A percentile compares a stretch with the other conserved stretches of the same genome.
Evolutionary conservation across 1,284 basidiomycete species (phyloP).

Genomic region (Ganoderma meredithae): DNA sequence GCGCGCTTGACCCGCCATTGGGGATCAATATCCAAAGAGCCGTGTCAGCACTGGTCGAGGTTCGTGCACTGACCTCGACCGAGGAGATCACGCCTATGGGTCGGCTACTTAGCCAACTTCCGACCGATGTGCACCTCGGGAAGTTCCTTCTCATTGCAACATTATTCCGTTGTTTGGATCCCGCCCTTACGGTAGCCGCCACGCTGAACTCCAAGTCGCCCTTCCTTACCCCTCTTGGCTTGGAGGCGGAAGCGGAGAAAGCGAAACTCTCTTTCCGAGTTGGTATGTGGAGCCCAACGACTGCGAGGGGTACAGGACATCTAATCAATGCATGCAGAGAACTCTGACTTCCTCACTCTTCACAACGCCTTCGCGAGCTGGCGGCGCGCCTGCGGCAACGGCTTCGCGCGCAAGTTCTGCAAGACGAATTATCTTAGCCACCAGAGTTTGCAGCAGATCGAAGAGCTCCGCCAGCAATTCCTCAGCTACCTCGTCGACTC

Average conservation of each 20-base stretch:
- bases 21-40: constrained; percentile 92
- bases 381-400: constrained; percentile 80
- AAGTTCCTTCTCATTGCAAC: constrained; percentile 93
- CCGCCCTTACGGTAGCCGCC: constrained; percentile 95
- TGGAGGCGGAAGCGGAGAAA: constrained; percentile 87
- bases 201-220: constrained; percentile 94
- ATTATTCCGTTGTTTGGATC: constrained; percentile 91
- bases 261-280: constrained; percentile 85
- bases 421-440: constrained; percentile 87
- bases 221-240: constrained; percentile 89
- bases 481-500: constrained; percentile 90
- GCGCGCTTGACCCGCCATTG: constrained; percentile 91
- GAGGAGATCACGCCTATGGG: constrained; percentile 98
- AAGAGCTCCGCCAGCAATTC: constrained; percentile 95
- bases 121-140: constrained; percentile 95
- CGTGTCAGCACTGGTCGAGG: constrained; percentile 90
- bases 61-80: constrained; percentile 82
- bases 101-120: constrained; percentile 88
- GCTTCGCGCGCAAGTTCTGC: constrained; percentile 78
- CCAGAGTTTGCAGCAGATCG: constrained; percentile 95
- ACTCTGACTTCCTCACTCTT: constrained; percentile 96
- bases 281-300: constrained; percentile 54
- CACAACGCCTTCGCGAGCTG: constrained; percentile 93
- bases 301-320: background rate
- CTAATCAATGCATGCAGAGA: constrained; percentile 57